Base-by-base conservation (phyloP, 2,329 filamentous ascomycete species). In the Pseudogymnoascus sp. region DNA sequence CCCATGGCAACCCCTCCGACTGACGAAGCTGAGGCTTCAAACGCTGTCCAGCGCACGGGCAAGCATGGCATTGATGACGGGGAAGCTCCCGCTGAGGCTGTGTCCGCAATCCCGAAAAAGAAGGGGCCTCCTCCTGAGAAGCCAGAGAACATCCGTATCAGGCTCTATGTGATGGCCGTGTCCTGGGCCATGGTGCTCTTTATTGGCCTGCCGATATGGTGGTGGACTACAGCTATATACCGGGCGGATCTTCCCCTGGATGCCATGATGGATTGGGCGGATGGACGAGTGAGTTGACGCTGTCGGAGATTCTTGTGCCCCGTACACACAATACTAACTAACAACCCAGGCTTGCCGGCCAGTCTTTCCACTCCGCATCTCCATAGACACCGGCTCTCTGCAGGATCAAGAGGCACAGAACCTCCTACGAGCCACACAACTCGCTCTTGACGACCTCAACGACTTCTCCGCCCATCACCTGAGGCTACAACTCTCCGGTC, bases 181-280 rank as follows among this genome's bases (percentile, higher is more conserved):
- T 97, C 97, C 76, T 99, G 95, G 95, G 79, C 86, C 4, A 86
- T 97, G 38, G 90, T 96, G 5, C 74, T 96, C 5, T 83, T 88
- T 31, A 77, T 99, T 5, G 95, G 95, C 2, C 75, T 99, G 68
- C 95, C 95, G 63, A 88, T 96, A 83, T 99, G 95, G 95, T 96
- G 91, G 87, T 87, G 87, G 75, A 97, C 95, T 0, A 99, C 95
- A 3, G 89, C 90, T 0, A 96, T 97, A 63, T 93, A 96, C 75
- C 85, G 95, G 63, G 93, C 93, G 11, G 83, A 87, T 49, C 78
- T 99, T 69, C 95, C 95, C 4, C 76, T 97, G 68, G 83, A 89
- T 72, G 84, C 87, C 62, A 99, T 99, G 95, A 84, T 89, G 68
- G 84, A 89, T 66, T 97, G 95, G 93, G 90, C 91, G 8, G 90